Conservation (phyloP, 495 filamentous ascomycete genomes). For the Filosporella fistucella region DNA sequence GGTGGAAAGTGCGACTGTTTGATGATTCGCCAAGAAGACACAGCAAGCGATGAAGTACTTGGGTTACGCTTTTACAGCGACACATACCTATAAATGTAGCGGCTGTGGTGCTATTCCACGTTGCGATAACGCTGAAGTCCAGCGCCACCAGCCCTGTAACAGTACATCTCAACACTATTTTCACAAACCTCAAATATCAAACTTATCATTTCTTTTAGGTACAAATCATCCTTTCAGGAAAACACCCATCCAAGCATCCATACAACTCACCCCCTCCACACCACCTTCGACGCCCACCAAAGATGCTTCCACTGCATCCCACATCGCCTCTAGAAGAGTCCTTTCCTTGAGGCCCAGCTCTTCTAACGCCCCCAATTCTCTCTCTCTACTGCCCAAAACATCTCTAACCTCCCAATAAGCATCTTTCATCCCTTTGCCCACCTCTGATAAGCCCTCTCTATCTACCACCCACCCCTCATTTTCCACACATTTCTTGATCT, state of each 20-base stretch:
- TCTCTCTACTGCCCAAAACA: slow-evolving; percentile 12
- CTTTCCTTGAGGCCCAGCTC: slow-evolving; percentile 28
- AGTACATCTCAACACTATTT: too few relatives aligned
- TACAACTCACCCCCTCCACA: slow-evolving; percentile 32
- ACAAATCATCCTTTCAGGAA: too few relatives aligned
- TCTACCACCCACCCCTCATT: slow-evolving; percentile 13
- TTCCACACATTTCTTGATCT: slow-evolving; percentile 19
- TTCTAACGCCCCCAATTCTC: slow-evolving; percentile 27
- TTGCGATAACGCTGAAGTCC: too few relatives aligned
- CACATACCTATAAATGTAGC: too few relatives aligned
- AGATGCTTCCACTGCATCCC: slow-evolving; percentile 30
- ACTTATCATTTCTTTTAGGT: too few relatives aligned
- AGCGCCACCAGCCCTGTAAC: too few relatives aligned
- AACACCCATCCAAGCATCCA: slow-evolving; percentile 44
- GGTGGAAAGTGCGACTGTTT: too few relatives aligned
- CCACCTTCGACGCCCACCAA: slow-evolving; percentile 27
- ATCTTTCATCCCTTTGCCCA: slow-evolving; percentile 35
- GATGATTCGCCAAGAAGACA: too few relatives aligned
- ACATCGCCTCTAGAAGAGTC: slow-evolving; percentile 29
- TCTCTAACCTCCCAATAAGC: slow-evolving; percentile 39
- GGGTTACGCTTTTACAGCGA: too few relatives aligned
- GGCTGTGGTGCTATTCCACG: too few relatives aligned
- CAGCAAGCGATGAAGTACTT: too few relatives aligned
- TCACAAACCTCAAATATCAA: too few relatives aligned
- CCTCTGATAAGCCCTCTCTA: not conserved